A percentile compares a stretch with the other conserved stretches of the same genome.
These are phyloP conservation scores for Tardiomyces digboiensis DNA, from an alignment of 1,139 yeast genomes.

Conservation along the genomic window DNA sequence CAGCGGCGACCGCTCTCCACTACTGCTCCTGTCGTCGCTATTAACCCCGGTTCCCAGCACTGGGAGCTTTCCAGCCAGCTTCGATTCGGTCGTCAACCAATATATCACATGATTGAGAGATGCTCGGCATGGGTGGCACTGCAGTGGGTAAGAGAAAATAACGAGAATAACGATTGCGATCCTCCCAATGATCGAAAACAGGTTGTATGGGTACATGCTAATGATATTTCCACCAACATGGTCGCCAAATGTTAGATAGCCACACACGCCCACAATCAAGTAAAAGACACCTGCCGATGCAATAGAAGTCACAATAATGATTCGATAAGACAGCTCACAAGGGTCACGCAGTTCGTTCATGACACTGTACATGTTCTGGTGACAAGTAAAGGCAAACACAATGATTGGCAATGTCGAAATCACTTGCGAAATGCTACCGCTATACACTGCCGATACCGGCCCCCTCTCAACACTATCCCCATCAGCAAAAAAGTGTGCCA, in stretches of 20 bases:
- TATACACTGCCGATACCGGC: constrained; percentile 40
- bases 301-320: constrained; percentile 49
- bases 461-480: constrained; percentile 44
- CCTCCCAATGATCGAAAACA: constrained; percentile 56
- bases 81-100: constrained; percentile 32
- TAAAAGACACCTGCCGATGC: constrained; percentile 50
- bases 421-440: constrained; percentile 50
- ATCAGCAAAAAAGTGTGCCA: constrained; percentile 43
- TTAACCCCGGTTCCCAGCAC: neutral
- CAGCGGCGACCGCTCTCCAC: neutral
- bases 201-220: constrained; percentile 41
- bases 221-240: constrained; percentile 74
- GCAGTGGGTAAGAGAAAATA: constrained; percentile 77
- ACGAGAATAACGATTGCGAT: constrained; percentile 75
- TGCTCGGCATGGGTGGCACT: constrained; percentile 88
- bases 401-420: constrained; percentile 83
- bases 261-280: constrained; percentile 65
- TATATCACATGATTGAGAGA: constrained; percentile 68
- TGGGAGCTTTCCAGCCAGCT: neutral
- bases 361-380: constrained; percentile 85
- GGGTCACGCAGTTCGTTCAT: constrained; percentile 69
- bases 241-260: constrained; percentile 82
- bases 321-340: constrained; percentile 38
- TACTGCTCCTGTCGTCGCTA: neutral
- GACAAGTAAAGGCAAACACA: constrained; percentile 92